Evolutionary conservation across 805 yeast species (phyloP).

Genomic region (Limtongozyma cylindracea): DNA sequence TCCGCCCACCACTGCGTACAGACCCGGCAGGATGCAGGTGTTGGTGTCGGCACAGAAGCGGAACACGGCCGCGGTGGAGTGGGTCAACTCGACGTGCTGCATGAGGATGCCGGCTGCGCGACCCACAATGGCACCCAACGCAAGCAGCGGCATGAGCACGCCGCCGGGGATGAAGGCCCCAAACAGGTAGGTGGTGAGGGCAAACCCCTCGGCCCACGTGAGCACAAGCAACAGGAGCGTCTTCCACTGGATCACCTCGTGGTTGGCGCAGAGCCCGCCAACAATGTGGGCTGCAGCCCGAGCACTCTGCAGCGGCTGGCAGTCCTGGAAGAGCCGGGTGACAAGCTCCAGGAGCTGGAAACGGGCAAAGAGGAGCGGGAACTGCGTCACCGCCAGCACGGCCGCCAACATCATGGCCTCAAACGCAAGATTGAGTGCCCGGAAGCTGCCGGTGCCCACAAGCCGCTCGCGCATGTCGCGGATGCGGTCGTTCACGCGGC

Average conservation of each 20-base stretch:
- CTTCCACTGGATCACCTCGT: too few relatives aligned
- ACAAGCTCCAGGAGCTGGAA: slow-evolving; percentile 30
- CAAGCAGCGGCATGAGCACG: slow-evolving; percentile 33
- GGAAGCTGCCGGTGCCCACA: slow-evolving; percentile 2
- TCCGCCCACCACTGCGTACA: slow-evolving; percentile 76
- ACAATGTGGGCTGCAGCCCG: too few relatives aligned
- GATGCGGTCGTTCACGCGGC: slow-evolving; percentile 15
- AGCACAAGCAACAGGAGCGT: slow-evolving; percentile 9
- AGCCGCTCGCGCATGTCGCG: slow-evolving; percentile 4
- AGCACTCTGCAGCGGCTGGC: too few relatives aligned
- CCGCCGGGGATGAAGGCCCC: slow-evolving; percentile 53
- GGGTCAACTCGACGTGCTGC: slow-evolving; percentile 12
- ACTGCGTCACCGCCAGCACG: slow-evolving; percentile 26
- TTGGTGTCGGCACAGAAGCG: slow-evolving; percentile 17
- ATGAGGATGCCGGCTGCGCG: slow-evolving; percentile 25
- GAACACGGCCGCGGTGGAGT: slow-evolving; percentile 10
- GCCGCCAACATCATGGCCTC: slow-evolving; percentile 24
- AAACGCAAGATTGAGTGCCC: slow-evolving; percentile 7
- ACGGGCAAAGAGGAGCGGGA: slow-evolving; percentile 26
- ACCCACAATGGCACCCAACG: slow-evolving; percentile 35
- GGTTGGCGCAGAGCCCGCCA: too few relatives aligned
- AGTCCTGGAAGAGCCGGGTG: slow-evolving; percentile 45
- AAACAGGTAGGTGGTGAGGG: slow-evolving; percentile 41
- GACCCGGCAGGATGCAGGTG: slow-evolving; percentile 50
- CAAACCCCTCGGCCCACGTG: slow-evolving; percentile 21